Evolutionary conservation across 495 filamentous ascomycete genomes (phyloP).

Genomic region (Xylaria longipes): DNA sequence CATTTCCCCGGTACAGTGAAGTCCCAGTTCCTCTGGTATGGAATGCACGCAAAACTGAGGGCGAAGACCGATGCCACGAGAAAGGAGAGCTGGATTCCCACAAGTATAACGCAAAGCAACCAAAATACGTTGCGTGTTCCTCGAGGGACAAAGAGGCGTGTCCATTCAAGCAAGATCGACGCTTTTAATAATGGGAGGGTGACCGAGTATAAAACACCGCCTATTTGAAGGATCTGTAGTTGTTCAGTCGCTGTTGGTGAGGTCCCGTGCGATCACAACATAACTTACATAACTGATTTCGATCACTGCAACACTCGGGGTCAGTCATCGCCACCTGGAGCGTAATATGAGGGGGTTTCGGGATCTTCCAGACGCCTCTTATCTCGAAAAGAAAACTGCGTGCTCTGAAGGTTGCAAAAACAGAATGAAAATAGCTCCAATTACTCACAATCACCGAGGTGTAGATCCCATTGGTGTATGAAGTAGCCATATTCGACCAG

Average conservation of each 20-base stretch:
- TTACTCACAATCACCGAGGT: conserved; percentile 26
- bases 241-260: background rate
- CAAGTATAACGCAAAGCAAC: conserved; percentile 26
- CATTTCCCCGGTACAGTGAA: conserved; percentile 30
- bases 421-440: no score
- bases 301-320: no score
- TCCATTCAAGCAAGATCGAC: conserved; percentile 40
- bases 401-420: no score
- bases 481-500: conserved; percentile 36
- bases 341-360: no score
- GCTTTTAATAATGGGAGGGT: conserved; percentile 32
- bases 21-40: conserved; percentile 41
- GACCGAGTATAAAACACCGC: conserved; percentile 28
- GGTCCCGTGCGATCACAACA: background rate
- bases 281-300: conserved; percentile 29
- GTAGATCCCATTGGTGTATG: conserved; percentile 42
- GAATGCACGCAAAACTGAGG: conserved; percentile 47
- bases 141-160: conserved; percentile 32
- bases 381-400: no score
- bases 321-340: no score
- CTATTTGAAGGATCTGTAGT: conserved; percentile 26
- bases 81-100: conserved; percentile 24
- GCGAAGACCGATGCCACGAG: conserved; percentile 37
- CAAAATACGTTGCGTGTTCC: conserved; percentile 27
- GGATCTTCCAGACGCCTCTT: no score